A percentile compares a stretch with the other conserved stretches of the same genome.
These are phyloP conservation scores for Lyophyllum decastes DNA, from an alignment of 768 basidiomycete genomes.

Conservation along the genomic window DNA sequence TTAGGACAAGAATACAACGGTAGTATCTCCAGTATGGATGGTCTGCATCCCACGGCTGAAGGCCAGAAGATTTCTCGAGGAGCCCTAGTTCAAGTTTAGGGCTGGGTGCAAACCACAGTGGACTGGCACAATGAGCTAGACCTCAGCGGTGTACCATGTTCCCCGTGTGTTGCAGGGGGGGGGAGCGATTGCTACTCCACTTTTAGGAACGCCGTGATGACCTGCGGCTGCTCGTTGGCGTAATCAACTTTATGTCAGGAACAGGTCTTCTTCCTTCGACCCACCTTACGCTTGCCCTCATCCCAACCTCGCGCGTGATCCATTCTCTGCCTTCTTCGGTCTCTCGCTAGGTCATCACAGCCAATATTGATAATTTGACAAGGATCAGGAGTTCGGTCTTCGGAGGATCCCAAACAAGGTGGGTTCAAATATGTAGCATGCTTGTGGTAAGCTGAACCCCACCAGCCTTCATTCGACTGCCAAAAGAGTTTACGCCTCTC, in stretches of 20 bases:
- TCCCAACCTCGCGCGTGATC: background rate
- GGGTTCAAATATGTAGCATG: background rate
- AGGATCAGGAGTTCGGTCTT: background rate
- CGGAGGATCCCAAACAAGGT: background rate
- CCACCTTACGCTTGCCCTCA: background rate
- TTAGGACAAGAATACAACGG: background rate
- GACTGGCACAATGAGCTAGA: too few species aligned
- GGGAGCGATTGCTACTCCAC: too few species aligned
- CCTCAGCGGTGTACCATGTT: too few species aligned
- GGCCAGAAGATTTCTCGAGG: constrained; percentile 9
- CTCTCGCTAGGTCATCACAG: background rate
- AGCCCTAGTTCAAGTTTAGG: too few species aligned
- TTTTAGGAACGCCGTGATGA: too few species aligned
- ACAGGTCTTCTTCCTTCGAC: background rate
- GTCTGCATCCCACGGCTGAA: constrained; percentile 9
- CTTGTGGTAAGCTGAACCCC: background rate
- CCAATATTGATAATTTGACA: background rate
- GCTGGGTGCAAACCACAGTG: too few species aligned
- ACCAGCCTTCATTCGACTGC: background rate
- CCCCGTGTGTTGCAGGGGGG: too few species aligned
- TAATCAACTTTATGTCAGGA: background rate
- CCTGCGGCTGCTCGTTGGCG: background rate
- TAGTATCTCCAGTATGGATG: constrained; percentile 11
- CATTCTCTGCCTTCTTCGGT: background rate
- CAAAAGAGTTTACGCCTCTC: background rate